phyloP scores from a whole-genome alignment of 805 yeast genomes.

The Lipomyces starkeyi region DNA sequence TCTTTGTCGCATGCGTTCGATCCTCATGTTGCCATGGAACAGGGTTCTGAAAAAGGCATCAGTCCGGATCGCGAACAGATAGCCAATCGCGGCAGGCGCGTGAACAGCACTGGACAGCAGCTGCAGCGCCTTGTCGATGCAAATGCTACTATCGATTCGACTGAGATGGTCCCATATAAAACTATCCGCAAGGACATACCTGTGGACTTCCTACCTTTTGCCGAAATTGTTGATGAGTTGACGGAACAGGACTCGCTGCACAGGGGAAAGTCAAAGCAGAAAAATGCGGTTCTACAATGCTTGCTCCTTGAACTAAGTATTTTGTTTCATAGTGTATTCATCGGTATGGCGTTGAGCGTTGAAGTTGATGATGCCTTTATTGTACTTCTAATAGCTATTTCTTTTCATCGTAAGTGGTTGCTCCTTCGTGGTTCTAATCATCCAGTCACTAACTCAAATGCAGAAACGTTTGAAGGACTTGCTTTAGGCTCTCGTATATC shows the following conservation, averaged over 20 bases:
- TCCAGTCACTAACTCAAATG: not conserved
- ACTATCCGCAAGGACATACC: not conserved
- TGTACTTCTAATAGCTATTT: not conserved
- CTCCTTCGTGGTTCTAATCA: not conserved
- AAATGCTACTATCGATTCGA: not conserved
- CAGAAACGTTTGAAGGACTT: not conserved
- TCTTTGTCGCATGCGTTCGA: constrained; percentile 68
- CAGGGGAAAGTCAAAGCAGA: not conserved
- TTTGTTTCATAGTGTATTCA: not conserved
- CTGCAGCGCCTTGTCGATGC: not conserved
- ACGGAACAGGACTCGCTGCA: not conserved
- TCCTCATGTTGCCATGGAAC: not conserved
- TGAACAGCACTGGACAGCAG: not conserved
- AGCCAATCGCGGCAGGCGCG: not conserved
- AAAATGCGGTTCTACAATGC: not conserved
- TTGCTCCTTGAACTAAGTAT: not conserved
- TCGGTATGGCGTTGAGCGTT: not conserved
- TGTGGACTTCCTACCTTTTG: not conserved
- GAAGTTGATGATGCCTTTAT: not conserved
- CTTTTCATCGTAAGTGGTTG: not conserved
- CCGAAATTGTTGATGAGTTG: not conserved
- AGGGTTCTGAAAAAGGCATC: not conserved
- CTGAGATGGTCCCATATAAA: not conserved
- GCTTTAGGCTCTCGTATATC: not conserved
- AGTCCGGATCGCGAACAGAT: not conserved